Evolutionary conservation across 2,329 filamentous ascomycete species (phyloP).

Genomic region (Pseudocercospora cruenta): DNA sequence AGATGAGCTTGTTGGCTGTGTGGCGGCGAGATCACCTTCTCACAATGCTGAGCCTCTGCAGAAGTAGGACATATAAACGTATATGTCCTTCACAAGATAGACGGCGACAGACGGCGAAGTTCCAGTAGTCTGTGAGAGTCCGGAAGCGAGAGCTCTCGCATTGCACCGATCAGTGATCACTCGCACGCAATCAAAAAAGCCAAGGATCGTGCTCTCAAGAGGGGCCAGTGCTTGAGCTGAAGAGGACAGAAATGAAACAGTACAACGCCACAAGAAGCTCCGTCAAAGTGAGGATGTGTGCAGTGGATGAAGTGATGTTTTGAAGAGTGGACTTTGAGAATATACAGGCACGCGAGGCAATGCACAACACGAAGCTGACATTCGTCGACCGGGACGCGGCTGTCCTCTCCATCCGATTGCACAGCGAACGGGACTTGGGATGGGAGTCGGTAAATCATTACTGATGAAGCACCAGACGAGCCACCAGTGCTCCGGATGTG

Average conservation of each 20-base stretch:
- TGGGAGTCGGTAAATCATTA: background rate
- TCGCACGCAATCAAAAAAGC: slow-evolving; percentile 6
- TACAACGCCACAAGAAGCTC: background rate
- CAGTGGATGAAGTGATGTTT: background rate
- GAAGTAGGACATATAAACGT: background rate
- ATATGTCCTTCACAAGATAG: background rate
- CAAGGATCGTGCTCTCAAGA: background rate
- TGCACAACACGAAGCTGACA: background rate
- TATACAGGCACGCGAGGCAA: background rate
- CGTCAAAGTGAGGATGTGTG: background rate
- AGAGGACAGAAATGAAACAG: no score
- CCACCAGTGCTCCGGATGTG: background rate
- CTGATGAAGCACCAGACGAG: background rate
- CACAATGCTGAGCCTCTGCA: background rate
- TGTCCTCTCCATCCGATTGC: background rate
- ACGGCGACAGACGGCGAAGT: background rate
- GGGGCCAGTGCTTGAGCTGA: background rate
- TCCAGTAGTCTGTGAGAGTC: background rate
- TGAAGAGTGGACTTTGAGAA: background rate
- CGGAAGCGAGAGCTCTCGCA: background rate
- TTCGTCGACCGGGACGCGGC: background rate
- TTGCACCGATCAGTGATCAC: background rate
- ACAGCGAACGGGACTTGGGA: background rate
- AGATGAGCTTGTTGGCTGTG: background rate
- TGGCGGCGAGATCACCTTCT: background rate